Base-by-base conservation (phyloP, 495 filamentous ascomycete genomes). In the Tirmania nivea region DNA sequence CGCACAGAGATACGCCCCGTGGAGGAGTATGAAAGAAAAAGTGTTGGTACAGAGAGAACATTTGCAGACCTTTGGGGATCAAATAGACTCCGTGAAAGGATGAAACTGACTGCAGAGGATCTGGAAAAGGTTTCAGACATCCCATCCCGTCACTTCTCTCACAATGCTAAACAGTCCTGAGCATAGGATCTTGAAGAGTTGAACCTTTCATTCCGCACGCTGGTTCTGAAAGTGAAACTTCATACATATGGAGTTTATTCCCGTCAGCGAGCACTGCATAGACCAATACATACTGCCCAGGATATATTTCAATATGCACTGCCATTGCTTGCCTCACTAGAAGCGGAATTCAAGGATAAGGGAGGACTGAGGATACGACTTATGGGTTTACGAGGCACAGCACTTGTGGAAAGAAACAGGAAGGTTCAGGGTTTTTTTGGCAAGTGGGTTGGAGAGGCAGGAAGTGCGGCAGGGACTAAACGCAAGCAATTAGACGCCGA, bases 201-300 rank as follows among this genome's bases (percentile, higher is more conserved):
- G n/a, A 17, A 16, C 48, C 48, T 50, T 25, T 50, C 16, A 12
- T 19, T 45, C 12, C 3, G 88, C 7, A 96, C 92, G 1, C 67
- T 97, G 3, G 81, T 83, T 20, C 66, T 99, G 17, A 99, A 99
- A 66, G 75, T 95, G 50, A 99, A 99, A 64, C 70, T 96, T 10
- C 86, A 94, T 60, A 92, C 84, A 0, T 99, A 87, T 60, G 86
- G 95, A 65, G 88, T 96, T 10, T 70, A 84, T 16, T 90, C 86
- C 0, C 70, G 90, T 36, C 90, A 97, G 63, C 74, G 75, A 11
- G 73, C 81, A 37, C 77, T 81, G 10, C 78, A 84, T 1, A 80
- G 80, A 58, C 79, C 86, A 0, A 73, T 94, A 7, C 73, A 65
- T 34, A 67, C 71, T 1, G 80, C 84, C 0, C 82, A 92, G 45